A percentile compares a stretch with the other conserved stretches of the same genome.
Conservation (phyloP, 257 asterid genomes). For the Solanum pinnatisectum region DNA sequence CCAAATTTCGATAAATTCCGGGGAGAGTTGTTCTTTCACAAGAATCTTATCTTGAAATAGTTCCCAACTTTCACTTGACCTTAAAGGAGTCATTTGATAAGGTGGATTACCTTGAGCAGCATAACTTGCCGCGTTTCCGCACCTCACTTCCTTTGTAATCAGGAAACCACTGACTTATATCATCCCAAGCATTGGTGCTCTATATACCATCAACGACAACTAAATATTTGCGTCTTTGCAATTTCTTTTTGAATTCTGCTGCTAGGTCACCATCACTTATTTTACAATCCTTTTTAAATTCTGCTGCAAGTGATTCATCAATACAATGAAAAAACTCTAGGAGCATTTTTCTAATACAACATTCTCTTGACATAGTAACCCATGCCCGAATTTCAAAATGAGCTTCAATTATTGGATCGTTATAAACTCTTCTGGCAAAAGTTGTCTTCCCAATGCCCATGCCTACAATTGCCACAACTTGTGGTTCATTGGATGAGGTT, state of each 20-base stretch:
- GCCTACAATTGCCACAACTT: background rate
- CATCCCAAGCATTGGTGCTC: background rate
- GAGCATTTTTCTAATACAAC: background rate
- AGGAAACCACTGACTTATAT: background rate
- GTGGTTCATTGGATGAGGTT: background rate
- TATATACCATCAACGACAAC: slow-evolving; percentile 8
- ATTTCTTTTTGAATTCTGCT: background rate
- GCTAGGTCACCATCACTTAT: background rate
- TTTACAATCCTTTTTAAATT: background rate
- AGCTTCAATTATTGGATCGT: background rate
- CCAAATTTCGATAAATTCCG: background rate
- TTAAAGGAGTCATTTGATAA: background rate
- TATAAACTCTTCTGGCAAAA: background rate
- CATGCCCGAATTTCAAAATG: slow-evolving; percentile 2
- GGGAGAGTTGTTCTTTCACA: background rate
- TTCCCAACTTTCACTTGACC: slow-evolving; percentile 2
- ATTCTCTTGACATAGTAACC: background rate
- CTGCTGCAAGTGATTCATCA: background rate
- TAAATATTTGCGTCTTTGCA: background rate
- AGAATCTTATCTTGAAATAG: background rate
- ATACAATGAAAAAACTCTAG: background rate
- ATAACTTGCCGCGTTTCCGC: background rate
- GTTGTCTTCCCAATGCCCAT: too few relatives aligned
- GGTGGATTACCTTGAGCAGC: background rate
- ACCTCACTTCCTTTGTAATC: slow-evolving; percentile 9